These are phyloP conservation scores for Neoarthrinium moseri DNA, from an alignment of 2,329 filamentous ascomycete species.

Conservation along the genomic window DNA sequence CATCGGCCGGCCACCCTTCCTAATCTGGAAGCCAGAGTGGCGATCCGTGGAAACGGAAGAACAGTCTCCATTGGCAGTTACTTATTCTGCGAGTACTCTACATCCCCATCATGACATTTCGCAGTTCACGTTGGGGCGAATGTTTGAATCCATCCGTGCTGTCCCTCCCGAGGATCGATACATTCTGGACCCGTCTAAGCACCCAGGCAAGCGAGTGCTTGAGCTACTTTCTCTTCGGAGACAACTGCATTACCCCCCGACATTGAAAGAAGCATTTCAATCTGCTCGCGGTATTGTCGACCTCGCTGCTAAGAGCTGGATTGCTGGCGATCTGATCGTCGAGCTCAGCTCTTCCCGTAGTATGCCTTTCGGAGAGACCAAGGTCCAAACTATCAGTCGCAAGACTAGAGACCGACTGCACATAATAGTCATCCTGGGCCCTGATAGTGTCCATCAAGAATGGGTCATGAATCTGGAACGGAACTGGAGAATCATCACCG, in stretches of 20 bases:
- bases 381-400: constrained; percentile 2
- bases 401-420: background rate
- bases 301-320: background rate
- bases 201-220: constrained; percentile 1
- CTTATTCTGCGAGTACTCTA: constrained; percentile 1
- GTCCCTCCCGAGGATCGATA: background rate
- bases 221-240: background rate
- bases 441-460: background rate
- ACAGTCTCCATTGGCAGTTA: background rate
- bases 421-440: constrained; percentile 1
- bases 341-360: constrained; percentile 3
- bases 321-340: background rate
- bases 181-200: background rate
- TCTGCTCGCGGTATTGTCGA: background rate
- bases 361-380: background rate
- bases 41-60: background rate
- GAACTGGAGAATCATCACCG: constrained; percentile 3
- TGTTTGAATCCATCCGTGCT: background rate
- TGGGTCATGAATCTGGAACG: constrained; percentile 1
- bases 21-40: constrained; percentile 1
- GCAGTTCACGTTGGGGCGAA: background rate
- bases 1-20: background rate
- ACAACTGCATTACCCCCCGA: background rate
- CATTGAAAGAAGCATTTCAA: background rate
- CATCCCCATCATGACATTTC: background rate